These are phyloP conservation scores for Powellomyces hirtus DNA, from an alignment of 192 early-diverging fungal species.

Conservation along the genomic window DNA sequence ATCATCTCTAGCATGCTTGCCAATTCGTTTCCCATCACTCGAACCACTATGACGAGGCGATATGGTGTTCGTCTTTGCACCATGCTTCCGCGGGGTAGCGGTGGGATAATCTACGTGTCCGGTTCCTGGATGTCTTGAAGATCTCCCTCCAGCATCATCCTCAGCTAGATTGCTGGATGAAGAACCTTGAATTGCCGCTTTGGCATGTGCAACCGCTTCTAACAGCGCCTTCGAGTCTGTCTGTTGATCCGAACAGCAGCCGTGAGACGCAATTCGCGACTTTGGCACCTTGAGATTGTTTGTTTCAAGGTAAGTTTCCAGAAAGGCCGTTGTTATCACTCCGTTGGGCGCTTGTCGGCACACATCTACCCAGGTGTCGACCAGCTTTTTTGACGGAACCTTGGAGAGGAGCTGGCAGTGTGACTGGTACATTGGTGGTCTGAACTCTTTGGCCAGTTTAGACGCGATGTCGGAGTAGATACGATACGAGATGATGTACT, in stretches of 20 bases:
- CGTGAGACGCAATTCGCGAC: constrained; percentile 14
- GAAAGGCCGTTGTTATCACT: constrained; percentile 51
- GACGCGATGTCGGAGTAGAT: constrained; percentile 52
- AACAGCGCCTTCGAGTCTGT: background rate
- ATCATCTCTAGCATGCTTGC: constrained; percentile 1
- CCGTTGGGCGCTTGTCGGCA: constrained; percentile 42
- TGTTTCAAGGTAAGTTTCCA: constrained; percentile 38
- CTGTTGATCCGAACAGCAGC: background rate
- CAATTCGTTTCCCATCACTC: background rate
- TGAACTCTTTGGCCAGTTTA: constrained; percentile 36
- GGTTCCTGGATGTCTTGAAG: too few species aligned
- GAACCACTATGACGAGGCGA: too few species aligned
- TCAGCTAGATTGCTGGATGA: background rate
- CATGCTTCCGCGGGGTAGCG: background rate
- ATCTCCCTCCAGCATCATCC: background rate
- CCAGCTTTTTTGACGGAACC: constrained; percentile 49
- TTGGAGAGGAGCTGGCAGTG: constrained; percentile 58
- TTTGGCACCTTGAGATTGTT: constrained; percentile 28
- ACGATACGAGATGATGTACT: constrained; percentile 55
- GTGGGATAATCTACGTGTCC: background rate
- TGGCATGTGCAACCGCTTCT: background rate
- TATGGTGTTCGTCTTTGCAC: background rate
- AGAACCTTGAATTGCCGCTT: background rate
- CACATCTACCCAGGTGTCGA: constrained; percentile 50
- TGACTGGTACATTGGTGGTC: constrained; percentile 52